phyloP scores from a whole-genome alignment of 208 protist genomes.

The Trypanosoma avium region DNA sequence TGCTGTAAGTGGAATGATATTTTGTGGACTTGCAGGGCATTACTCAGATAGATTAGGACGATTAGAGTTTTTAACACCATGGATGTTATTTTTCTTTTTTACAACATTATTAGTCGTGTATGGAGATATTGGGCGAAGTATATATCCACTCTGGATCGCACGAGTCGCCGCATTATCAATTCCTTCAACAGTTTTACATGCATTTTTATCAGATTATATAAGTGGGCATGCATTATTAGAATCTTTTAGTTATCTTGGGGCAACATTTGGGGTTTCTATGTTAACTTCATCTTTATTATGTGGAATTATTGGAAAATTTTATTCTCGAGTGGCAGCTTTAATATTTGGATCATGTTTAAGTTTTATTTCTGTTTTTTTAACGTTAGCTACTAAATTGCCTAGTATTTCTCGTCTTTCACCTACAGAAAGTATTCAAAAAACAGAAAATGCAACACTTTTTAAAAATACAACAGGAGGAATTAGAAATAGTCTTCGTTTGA shows the following conservation, averaged over 20 bases:
- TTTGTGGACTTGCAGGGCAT: constrained; percentile 35
- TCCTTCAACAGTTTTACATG: constrained; percentile 41
- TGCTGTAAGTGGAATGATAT: constrained; percentile 35
- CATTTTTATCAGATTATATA: constrained; percentile 45
- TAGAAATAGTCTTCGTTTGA: constrained; percentile 11
- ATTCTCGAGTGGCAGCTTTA: constrained; percentile 25
- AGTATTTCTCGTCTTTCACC: neutral
- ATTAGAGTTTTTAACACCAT: constrained; percentile 34
- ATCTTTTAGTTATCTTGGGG: constrained; percentile 34
- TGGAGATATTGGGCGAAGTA: constrained; percentile 9
- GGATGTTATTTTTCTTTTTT: constrained; percentile 37
- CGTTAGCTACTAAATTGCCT: constrained; percentile 10
- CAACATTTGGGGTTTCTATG: constrained; percentile 35
- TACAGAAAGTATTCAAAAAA: too few relatives aligned
- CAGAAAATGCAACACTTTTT: too few relatives aligned
- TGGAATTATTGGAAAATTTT: constrained; percentile 30
- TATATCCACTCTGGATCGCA: constrained; percentile 33
- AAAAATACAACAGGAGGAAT: neutral
- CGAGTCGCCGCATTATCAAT: constrained; percentile 36
- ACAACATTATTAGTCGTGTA: constrained; percentile 27
- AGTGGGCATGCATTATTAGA: constrained; percentile 33
- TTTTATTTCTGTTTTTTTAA: constrained; percentile 5
- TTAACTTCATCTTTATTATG: constrained; percentile 35
- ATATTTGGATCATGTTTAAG: constrained; percentile 14
- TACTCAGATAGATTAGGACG: constrained; percentile 38